Conservation (phyloP, 2,329 filamentous ascomycete species). For the Chaetomiaceae sp. region DNA sequence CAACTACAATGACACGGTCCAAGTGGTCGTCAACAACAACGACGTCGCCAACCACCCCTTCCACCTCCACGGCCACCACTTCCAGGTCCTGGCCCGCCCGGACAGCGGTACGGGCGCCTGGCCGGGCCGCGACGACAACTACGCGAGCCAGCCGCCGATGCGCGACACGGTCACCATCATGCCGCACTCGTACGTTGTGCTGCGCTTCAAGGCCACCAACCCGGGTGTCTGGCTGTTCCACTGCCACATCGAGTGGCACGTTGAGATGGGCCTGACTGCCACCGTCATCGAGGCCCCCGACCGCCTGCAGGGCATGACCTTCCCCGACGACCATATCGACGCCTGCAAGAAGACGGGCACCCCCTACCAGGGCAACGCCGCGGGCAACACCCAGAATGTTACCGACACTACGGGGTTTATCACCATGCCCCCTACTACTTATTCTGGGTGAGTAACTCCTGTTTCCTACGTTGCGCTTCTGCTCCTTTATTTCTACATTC, state of each 20-base stretch:
- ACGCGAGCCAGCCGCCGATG: constrained; percentile 29
- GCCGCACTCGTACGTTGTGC: constrained; percentile 42
- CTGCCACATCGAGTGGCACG: constrained; percentile 59
- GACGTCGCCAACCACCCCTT: constrained; percentile 46
- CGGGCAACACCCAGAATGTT: constrained; percentile 54
- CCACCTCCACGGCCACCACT: constrained; percentile 52
- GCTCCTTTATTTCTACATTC: no score
- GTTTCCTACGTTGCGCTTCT: neutral
- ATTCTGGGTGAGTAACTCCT: constrained; percentile 38
- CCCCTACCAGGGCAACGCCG: constrained; percentile 59
- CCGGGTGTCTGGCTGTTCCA: constrained; percentile 54
- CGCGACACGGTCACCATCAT: constrained; percentile 38
- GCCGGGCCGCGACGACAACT: constrained; percentile 29
- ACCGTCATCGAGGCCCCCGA: constrained; percentile 54
- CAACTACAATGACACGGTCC: constrained; percentile 36
- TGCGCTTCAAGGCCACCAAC: constrained; percentile 49
- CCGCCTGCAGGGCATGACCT: constrained; percentile 48
- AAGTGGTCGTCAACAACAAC: constrained; percentile 48
- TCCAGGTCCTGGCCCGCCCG: constrained; percentile 46
- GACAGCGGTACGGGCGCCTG: constrained; percentile 35
- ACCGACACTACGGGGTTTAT: constrained; percentile 51
- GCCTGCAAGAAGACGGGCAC: constrained; percentile 42
- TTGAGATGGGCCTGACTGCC: constrained; percentile 52
- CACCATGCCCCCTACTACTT: constrained; percentile 40
- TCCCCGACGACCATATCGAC: constrained; percentile 55